A percentile compares a stretch with the other conserved stretches of the same genome.
Evolutionary conservation across 2,329 filamentous ascomycete genomes (phyloP).

Genomic region (Stromatinia cepivora): DNA sequence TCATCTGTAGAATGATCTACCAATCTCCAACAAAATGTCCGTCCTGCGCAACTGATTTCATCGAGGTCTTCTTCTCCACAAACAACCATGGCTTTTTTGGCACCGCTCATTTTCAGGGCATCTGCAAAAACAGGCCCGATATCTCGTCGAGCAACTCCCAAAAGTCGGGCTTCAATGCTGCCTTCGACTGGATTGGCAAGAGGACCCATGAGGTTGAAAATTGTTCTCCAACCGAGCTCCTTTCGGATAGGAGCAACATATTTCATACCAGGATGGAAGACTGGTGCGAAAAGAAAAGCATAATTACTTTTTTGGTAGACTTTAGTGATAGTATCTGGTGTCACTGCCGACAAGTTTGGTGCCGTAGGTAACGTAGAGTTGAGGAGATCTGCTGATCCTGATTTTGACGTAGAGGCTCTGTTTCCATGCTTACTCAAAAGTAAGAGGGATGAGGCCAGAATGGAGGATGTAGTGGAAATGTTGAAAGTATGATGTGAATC

Average conservation of each 20-base stretch:
- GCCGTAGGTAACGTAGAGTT: constrained; percentile 70
- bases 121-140: constrained; percentile 89
- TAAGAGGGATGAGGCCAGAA: constrained; percentile 82
- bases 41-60: constrained; percentile 88
- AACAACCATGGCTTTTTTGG: constrained; percentile 82
- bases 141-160: constrained; percentile 88
- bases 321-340: constrained; percentile 65
- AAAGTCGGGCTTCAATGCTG: constrained; percentile 80
- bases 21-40: constrained; percentile 86
- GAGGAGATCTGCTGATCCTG: constrained; percentile 90
- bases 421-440: constrained; percentile 95
- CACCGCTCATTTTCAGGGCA: constrained; percentile 73
- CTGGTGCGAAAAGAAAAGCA: constrained; percentile 91
- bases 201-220: constrained; percentile 95
- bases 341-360: constrained; percentile 73
- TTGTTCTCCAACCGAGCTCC: constrained; percentile 89
- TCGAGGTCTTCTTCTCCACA: constrained; percentile 95
- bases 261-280: constrained; percentile 94
- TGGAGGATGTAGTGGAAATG: constrained; percentile 92
- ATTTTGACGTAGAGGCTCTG: constrained; percentile 90
- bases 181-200: constrained; percentile 87
- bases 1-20: constrained; percentile 49
- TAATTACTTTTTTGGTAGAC: constrained; percentile 86
- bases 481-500: constrained; percentile 98
- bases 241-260: constrained; percentile 82